A percentile compares a stretch with the other conserved stretches of the same genome.
These are phyloP conservation scores for Chlamydomonas schloesseri DNA, from an alignment of 139 green algal genomes.

Conservation along the genomic window DNA sequence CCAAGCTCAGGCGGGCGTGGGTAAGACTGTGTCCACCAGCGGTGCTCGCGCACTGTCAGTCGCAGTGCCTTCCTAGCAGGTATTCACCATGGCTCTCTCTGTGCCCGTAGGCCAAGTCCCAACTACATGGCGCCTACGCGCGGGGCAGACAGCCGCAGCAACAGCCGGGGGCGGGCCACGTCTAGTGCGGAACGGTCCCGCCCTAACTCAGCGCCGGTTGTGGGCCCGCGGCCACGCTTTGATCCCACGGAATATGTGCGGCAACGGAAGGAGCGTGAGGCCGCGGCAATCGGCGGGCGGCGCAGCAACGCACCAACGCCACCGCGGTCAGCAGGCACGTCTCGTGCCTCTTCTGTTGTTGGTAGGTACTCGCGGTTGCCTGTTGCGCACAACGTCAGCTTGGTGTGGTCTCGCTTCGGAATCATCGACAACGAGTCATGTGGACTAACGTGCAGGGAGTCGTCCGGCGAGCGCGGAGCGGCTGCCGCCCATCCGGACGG, in stretches of 20 bases:
- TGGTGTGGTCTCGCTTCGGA: too few species aligned
- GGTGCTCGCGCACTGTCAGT: neutral
- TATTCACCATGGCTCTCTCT: too few species aligned
- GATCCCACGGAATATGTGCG: constrained; percentile 84
- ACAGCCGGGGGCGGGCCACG: constrained; percentile 28
- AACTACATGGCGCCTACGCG: constrained; percentile 2
- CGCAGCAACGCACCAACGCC: constrained; percentile 38
- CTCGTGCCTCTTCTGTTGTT: constrained; percentile 22
- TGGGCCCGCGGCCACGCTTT: constrained; percentile 60
- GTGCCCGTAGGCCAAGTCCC: constrained; percentile 4
- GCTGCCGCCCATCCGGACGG: neutral
- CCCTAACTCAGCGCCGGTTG: constrained; percentile 45
- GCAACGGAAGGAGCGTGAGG: constrained; percentile 47
- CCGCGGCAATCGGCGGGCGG: neutral
- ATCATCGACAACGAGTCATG: too few species aligned
- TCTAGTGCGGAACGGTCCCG: constrained; percentile 45
- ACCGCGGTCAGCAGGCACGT: constrained; percentile 36
- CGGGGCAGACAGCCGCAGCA: constrained; percentile 8
- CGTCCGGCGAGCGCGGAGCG: constrained; percentile 50
- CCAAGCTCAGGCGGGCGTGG: neutral
- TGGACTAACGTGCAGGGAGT: constrained; percentile 34
- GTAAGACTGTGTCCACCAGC: neutral
- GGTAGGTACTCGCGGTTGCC: neutral
- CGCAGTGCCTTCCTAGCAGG: too few species aligned
- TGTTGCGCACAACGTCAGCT: too few species aligned